A percentile compares a stretch with the other conserved stretches of the same genome.
Evolutionary conservation across 176 grass and related monocot genomes (phyloP).

Genomic region (Bothriochloa decipiens): DNA sequence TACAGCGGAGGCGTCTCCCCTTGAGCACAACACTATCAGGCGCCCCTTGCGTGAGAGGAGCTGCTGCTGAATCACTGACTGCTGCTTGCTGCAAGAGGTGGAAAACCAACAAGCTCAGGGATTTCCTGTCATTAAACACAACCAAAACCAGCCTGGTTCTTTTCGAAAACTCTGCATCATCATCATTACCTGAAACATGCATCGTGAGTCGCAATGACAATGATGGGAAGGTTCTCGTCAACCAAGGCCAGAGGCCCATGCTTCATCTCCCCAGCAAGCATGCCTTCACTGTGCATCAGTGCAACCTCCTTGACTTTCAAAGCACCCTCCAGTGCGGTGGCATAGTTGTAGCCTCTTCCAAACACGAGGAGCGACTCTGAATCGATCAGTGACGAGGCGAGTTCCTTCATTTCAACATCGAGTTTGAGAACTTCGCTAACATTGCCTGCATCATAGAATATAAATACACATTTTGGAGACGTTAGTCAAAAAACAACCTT

Average conservation of each 20-base stretch:
- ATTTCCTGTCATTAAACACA: background rate
- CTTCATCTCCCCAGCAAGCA: constrained; percentile 99
- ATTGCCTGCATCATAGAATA: constrained; percentile 46
- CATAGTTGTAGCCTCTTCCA: constrained; percentile 90
- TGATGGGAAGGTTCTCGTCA: constrained; percentile 88
- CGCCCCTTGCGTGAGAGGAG: constrained; percentile 85
- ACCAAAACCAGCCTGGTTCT: background rate
- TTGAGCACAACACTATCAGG: constrained; percentile 81
- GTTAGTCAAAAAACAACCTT: background rate
- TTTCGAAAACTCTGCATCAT: background rate
- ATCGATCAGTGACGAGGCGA: constrained; percentile 76
- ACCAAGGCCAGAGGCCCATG: constrained; percentile 90
- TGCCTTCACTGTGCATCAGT: constrained; percentile 85
- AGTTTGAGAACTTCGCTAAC: constrained; percentile 80
- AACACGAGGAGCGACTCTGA: constrained; percentile 83
- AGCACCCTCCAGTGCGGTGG: constrained; percentile 91
- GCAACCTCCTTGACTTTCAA: constrained; percentile 96
- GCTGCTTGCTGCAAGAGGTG: constrained; percentile 70
- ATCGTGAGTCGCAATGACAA: constrained; percentile 85
- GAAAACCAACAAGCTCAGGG: background rate
- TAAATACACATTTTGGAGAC: background rate
- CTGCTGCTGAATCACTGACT: constrained; percentile 94
- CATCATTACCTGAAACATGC: constrained; percentile 65
- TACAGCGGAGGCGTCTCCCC: constrained; percentile 62
- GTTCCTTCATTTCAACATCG: constrained; percentile 88